Evolutionary conservation across 768 basidiomycete genomes (phyloP).

Genomic region (Myochromella boudieri): DNA sequence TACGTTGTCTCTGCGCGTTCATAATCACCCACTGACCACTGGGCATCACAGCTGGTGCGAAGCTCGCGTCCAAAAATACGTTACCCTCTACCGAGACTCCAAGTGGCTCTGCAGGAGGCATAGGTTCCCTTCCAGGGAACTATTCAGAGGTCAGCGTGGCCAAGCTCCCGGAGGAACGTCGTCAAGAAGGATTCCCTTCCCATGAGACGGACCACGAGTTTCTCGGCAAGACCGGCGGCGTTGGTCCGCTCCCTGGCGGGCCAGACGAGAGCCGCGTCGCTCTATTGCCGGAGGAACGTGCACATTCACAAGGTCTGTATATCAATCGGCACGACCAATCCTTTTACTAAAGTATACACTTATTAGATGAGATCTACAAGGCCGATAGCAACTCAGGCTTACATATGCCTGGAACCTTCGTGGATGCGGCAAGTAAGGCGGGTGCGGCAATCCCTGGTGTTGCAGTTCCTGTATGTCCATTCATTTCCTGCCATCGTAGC

Average conservation of each 20-base stretch:
- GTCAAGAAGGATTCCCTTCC: constrained; percentile 13
- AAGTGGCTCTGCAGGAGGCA: constrained; percentile 31
- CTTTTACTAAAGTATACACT: no score
- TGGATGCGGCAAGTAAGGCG: background rate
- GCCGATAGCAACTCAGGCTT: background rate
- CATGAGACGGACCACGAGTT: constrained; percentile 12
- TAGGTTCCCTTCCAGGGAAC: constrained; percentile 50
- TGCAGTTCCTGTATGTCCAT: no score
- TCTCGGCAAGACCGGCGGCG: constrained; percentile 15
- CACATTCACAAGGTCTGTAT: constrained; percentile 4
- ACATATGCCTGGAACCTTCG: background rate
- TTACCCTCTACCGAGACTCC: constrained; percentile 13
- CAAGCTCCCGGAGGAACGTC: constrained; percentile 47
- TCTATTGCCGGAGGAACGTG: constrained; percentile 10
- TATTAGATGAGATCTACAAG: constrained; percentile 2
- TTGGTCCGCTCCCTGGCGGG: constrained; percentile 16
- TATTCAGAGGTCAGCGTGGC: constrained; percentile 45
- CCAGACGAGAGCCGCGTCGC: constrained; percentile 16
- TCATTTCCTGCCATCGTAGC: no score
- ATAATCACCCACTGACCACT: no score
- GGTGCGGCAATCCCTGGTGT: background rate
- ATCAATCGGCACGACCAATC: background rate
- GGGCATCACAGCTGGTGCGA: background rate
- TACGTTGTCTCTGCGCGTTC: constrained; percentile 3
- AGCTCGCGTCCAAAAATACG: background rate